These are phyloP conservation scores for Allium fistulosum DNA, from an alignment of 106 monocot genomes.

Conservation along the genomic window DNA sequence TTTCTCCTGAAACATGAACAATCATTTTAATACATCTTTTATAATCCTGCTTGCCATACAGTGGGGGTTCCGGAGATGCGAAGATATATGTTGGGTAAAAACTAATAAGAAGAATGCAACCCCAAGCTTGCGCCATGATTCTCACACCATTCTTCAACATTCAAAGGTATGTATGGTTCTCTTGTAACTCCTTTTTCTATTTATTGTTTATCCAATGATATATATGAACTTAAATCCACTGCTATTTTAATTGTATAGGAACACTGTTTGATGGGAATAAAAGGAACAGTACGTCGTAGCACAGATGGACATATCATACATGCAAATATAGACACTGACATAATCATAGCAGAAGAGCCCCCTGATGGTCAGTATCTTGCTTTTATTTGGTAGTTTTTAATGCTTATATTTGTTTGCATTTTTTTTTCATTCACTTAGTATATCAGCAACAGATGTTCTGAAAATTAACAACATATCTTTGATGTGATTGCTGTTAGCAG, in stretches of 20 bases:
- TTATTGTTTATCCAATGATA: too few species aligned
- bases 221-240: too few species aligned
- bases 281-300: constrained; percentile 96
- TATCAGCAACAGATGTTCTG: neutral
- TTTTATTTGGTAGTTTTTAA: neutral
- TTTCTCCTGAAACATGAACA: too few species aligned
- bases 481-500: neutral
- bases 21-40: too few species aligned
- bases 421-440: neutral
- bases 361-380: constrained; percentile 57
- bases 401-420: too few species aligned
- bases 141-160: constrained; percentile 89
- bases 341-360: constrained; percentile 97
- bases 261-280: constrained; percentile 99
- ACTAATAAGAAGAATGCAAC: constrained; percentile 92
- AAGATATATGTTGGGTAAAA: constrained; percentile 99
- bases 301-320: constrained; percentile 99
- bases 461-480: neutral
- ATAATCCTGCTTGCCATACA: constrained; percentile 13
- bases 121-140: constrained; percentile 85
- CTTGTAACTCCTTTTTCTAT: too few species aligned
- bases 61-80: constrained; percentile 99
- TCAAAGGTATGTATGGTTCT: constrained; percentile 55
- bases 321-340: constrained; percentile 98
- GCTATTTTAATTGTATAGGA: constrained; percentile 34